A percentile compares a stretch with the other conserved stretches of the same genome.
These are phyloP conservation scores for Arthrobotrys musiformis DNA, from an alignment of 2,329 filamentous ascomycete species.

Conservation along the genomic window DNA sequence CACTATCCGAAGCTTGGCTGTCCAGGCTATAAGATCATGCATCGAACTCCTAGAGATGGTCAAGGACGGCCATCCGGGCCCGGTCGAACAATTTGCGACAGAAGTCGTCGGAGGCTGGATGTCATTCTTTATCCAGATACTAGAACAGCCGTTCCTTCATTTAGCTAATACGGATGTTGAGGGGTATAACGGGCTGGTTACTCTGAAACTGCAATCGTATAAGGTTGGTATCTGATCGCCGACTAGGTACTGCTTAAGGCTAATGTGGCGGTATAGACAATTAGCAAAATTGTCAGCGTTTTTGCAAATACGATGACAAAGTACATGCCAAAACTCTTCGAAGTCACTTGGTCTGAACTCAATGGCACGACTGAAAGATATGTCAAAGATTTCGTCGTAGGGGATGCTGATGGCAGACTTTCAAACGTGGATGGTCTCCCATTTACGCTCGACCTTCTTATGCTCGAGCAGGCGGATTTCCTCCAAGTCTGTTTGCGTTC, in stretches of 20 bases:
- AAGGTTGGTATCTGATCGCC: slow-evolving; percentile 67
- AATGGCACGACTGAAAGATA: slow-evolving; percentile 77
- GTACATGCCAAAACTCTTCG: slow-evolving; percentile 84
- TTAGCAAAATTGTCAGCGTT: slow-evolving; percentile 86
- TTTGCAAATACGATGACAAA: slow-evolving; percentile 84
- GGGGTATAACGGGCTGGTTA: slow-evolving; percentile 81
- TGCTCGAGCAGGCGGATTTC: slow-evolving; percentile 94
- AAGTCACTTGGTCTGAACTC: slow-evolving; percentile 88
- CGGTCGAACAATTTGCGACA: slow-evolving; percentile 88
- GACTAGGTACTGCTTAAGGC: slow-evolving; percentile 33
- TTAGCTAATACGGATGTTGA: slow-evolving; percentile 67
- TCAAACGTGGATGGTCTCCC: slow-evolving; percentile 92
- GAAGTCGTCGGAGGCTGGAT: slow-evolving; percentile 85
- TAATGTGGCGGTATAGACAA: slow-evolving; percentile 68
- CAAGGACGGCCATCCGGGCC: slow-evolving; percentile 87
- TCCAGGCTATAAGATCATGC: slow-evolving; percentile 88
- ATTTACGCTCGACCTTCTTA: slow-evolving; percentile 91
- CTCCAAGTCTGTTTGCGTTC: slow-evolving; percentile 90
- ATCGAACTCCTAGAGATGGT: slow-evolving; percentile 98
- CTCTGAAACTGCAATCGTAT: slow-evolving; percentile 91
- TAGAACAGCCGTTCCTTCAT: slow-evolving; percentile 80
- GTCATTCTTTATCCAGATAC: slow-evolving; percentile 82
- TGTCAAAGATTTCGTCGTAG: slow-evolving; percentile 83
- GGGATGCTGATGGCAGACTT: slow-evolving; percentile 84
- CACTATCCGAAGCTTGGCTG: slow-evolving; percentile 81